Evolutionary conservation across 2,329 filamentous ascomycete species (phyloP).

Genomic region (Teratosphaeria gauchensis): DNA sequence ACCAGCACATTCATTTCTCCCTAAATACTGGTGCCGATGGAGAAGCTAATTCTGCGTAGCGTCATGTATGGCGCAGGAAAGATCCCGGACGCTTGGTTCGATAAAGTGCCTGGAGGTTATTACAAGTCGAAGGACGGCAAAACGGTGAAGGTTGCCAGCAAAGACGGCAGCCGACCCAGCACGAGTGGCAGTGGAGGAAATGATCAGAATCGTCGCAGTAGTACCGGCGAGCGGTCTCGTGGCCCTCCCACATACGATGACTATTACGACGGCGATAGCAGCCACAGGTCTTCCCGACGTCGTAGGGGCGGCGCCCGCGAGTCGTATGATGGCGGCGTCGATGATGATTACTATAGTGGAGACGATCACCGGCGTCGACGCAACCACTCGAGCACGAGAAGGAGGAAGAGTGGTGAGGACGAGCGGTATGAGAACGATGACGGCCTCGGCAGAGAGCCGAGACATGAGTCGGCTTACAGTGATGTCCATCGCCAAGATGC

Average conservation of each 20-base stretch:
- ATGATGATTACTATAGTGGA: slow-evolving; percentile 15
- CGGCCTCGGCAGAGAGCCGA: slow-evolving; percentile 7
- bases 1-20: background rate
- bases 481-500: background rate
- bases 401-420: slow-evolving; percentile 13
- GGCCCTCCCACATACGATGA: slow-evolving; percentile 12
- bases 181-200: background rate
- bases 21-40: slow-evolving; percentile 7
- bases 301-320: slow-evolving; percentile 1
- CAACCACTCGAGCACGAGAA: slow-evolving; percentile 1
- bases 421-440: slow-evolving; percentile 13
- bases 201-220: slow-evolving; percentile 12
- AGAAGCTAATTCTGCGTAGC: slow-evolving; percentile 18
- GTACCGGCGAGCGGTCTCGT: slow-evolving; percentile 5
- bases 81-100: slow-evolving; percentile 30
- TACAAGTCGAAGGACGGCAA: slow-evolving; percentile 22
- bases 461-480: slow-evolving; percentile 4
- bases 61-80: slow-evolving; percentile 25
- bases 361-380: slow-evolving; percentile 14
- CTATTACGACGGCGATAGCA: slow-evolving; percentile 15
- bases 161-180: slow-evolving; percentile 8
- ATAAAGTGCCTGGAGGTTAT: slow-evolving; percentile 28
- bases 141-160: slow-evolving; percentile 2
- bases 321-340: slow-evolving; percentile 16
- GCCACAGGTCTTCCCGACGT: slow-evolving; percentile 9